Evolutionary conservation across 2,329 filamentous ascomycete genomes (phyloP).

Genomic region (Fusarium albidum): DNA sequence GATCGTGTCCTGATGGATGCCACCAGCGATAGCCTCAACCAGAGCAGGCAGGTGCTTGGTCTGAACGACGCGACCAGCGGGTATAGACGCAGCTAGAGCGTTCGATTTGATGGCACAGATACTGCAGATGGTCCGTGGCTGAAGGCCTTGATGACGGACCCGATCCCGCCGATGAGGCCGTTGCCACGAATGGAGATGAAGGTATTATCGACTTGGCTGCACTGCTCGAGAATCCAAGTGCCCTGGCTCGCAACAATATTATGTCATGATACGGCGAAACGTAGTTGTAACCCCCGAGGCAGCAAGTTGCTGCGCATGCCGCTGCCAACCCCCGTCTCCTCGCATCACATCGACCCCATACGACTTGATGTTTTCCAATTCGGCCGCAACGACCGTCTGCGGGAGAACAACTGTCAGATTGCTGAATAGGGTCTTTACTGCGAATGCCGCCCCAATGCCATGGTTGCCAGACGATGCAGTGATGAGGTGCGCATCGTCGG

Average conservation of each 20-base stretch:
- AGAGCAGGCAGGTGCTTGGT: conserved; percentile 34
- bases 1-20: conserved; percentile 35
- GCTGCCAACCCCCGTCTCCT: conserved; percentile 33
- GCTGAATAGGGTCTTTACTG: no score
- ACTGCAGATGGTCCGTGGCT: conserved; percentile 32
- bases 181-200: conserved; percentile 39
- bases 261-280: conserved; percentile 39
- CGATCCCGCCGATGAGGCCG: conserved; percentile 36
- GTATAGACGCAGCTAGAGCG: conserved; percentile 33
- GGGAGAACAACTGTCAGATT: no score
- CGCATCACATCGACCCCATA: conserved; percentile 32
- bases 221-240: conserved; percentile 35
- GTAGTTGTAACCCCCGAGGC: conserved; percentile 31
- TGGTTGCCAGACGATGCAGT: no score
- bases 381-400: conserved; percentile 24
- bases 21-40: conserved; percentile 37
- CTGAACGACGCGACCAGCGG: conserved; percentile 28
- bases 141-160: conserved; percentile 37
- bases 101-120: conserved; percentile 33
- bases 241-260: no score
- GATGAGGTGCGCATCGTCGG: no score
- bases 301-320: conserved; percentile 35
- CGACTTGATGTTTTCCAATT: conserved; percentile 32
- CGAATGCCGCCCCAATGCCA: no score
- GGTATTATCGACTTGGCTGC: conserved; percentile 27